These are phyloP conservation scores for Adansonia grandidieri DNA, from an alignment of 441 rosid genomes.

Conservation along the genomic window DNA sequence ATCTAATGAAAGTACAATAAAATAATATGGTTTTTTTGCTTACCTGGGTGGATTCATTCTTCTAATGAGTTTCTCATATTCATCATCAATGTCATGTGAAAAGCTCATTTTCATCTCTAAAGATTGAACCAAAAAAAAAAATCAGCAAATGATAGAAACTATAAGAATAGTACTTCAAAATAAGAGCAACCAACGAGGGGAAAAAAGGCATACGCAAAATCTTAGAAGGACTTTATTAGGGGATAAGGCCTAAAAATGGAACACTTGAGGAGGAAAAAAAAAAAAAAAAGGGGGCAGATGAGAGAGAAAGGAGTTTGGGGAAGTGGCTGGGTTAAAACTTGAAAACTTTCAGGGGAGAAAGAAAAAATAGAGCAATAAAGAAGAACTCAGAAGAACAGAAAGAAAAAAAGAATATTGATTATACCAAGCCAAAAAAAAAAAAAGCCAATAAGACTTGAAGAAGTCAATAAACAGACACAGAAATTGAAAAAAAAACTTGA, in stretches of 20 bases:
- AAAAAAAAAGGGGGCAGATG: background rate
- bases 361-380: background rate
- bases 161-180: slow-evolving; percentile 24
- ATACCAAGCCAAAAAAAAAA: slow-evolving; percentile 1
- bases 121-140: slow-evolving; percentile 19
- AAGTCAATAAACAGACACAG: slow-evolving; percentile 12
- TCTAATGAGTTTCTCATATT: slow-evolving; percentile 74
- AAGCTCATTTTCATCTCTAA: slow-evolving; percentile 63
- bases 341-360: background rate
- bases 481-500: slow-evolving; percentile 12
- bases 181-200: slow-evolving; percentile 34
- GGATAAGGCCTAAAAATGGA: background rate
- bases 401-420: background rate
- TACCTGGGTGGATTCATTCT: slow-evolving; percentile 93
- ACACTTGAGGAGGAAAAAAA: background rate
- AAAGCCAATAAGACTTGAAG: slow-evolving; percentile 17
- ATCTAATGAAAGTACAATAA: background rate
- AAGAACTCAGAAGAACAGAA: background rate
- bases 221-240: slow-evolving; percentile 2
- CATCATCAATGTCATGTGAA: slow-evolving; percentile 72
- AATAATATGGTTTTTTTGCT: slow-evolving; percentile 24
- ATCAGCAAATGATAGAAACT: slow-evolving; percentile 11
- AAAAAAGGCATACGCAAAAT: slow-evolving; percentile 6
- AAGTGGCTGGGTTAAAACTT: background rate
- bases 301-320: background rate